Evolutionary conservation across 202 grass and related monocot species (phyloP), one percentile per base, ranked within the genome.

Genomic region (Alloteropsis angusta): DNA sequence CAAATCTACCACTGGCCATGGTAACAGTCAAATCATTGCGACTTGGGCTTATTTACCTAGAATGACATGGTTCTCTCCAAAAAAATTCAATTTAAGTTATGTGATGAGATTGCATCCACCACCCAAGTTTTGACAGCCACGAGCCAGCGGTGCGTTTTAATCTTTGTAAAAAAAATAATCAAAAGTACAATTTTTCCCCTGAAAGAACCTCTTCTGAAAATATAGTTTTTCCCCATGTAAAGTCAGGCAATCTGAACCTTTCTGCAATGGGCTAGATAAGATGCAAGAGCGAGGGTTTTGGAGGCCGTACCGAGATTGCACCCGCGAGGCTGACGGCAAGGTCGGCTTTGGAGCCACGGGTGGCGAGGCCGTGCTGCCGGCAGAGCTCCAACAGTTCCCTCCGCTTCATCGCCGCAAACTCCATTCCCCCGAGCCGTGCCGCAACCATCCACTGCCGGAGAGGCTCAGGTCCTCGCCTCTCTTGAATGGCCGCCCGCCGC

Each of bases 301-400:
- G 7, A 7, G 15, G 14, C 23, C 75, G 53, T 72, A 93, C 90
- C 90, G 70, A 62, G 41, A 87, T 62, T 2, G 71, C 58, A 13
- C 73, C 63, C 15, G 81, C 44, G 67, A 93, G 68, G 73, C 68
- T 60, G 18, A 70, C 73, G 25, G 28, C 78, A 48, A 89, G 87
- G 56, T 52, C 73, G 9, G 46, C 67, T 36, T 85, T 93, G 62
- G 87, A 66, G 36, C 84, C 73, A 32, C 79, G 75, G 19, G 28
- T 87, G 52, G 58, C 41, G 68, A 93, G 77, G 12, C 90, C 84
- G 70, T 87, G 84, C 46, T 74, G 32, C 81, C 75, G 81, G 78
- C 90, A 87, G 63, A 92, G 90, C 25, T 76, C 83, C 72, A 80
- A 83, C 57, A 92, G 65, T 38, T 92, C 83, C 61, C 64, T 76